Evolutionary conservation across 768 basidiomycete genomes (phyloP), one percentile per base, ranked within the genome.

Genomic region (Tricholoma hemisulphureum): DNA sequence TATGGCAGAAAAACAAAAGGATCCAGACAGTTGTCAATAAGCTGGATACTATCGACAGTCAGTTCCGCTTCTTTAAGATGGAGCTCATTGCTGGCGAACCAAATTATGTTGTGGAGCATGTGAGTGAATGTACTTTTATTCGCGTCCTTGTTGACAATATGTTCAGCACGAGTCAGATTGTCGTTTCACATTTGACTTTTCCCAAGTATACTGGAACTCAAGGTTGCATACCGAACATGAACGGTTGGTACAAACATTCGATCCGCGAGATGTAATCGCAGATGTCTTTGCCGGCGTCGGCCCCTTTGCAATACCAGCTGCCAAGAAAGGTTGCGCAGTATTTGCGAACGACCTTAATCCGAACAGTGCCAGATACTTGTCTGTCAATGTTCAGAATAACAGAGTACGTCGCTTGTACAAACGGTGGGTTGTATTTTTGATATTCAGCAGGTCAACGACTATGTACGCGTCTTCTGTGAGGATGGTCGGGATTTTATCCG

Each of bases 271-370:
- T 53, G 83, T 98, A 18, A 73, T 98, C 21, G 95, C 86, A 3
- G 97, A 99, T 69, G 94, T 92, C 28, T 95, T 98, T 70, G 97
- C 97, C 0, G 97, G 97, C 13, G 95, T 99, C 2, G 97, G 97
- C 1, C 97, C 97, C 0, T 99, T 99, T 69, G 90, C 93, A 7
- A 73, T 98, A 6, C 97, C 97, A 3, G 91, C 96, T 2, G 96
- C 89, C 1, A 95, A 86, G 75, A 94, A 91, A 64, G 93, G 95
- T 1, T 93, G 91, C 67, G 86, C 84, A 4, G 91, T 98, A 0
- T 75, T 95, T 34, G 95, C 91, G 11, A 98, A 98, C 62, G 97
- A 99, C 70, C 73, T 98, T 57, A 99, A 99, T 73, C 96, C 96
- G 2, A 83, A 86, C 51, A 93, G 93, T 63, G 83, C 83, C 14